phyloP scores from a whole-genome alignment of 2,329 filamentous ascomycete genomes.

The Fusarium aywerte region DNA sequence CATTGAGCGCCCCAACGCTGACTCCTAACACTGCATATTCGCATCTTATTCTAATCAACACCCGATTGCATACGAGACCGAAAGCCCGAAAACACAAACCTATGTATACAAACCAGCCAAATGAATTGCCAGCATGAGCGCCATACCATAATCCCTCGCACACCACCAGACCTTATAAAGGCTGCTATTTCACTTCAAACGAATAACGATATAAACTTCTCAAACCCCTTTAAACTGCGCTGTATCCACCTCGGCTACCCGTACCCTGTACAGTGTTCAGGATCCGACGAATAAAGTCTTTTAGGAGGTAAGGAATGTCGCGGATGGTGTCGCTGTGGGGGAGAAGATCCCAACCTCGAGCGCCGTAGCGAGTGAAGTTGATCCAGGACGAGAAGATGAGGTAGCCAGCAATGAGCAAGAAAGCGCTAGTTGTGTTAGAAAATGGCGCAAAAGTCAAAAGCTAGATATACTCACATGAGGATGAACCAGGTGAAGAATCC shows the following conservation, averaged over 20 bases:
- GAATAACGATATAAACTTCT: background rate
- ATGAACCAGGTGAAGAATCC: conserved; percentile 98
- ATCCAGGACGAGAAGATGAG: conserved; percentile 98
- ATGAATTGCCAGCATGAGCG: conserved; percentile 45
- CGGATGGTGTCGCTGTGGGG: conserved; percentile 93
- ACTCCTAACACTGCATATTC: conserved; percentile 16
- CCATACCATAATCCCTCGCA: conserved; percentile 24
- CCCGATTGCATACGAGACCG: conserved; percentile 32
- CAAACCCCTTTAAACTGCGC: conserved; percentile 74
- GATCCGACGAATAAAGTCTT: conserved; percentile 85
- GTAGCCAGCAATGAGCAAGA: conserved; percentile 86
- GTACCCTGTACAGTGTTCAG: conserved; percentile 86
- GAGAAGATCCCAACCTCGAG: conserved; percentile 92
- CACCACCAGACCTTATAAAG: background rate
- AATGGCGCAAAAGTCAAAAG: background rate
- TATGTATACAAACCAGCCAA: conserved; percentile 45
- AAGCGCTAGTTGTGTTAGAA: conserved; percentile 68
- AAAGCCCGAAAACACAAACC: conserved; percentile 19
- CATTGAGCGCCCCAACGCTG: background rate
- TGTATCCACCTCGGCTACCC: conserved; percentile 90
- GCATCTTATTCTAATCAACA: conserved; percentile 34
- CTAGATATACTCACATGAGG: conserved; percentile 77
- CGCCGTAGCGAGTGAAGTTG: conserved; percentile 97
- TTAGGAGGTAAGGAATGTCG: conserved; percentile 90
- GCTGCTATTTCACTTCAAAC: background rate